Evolutionary conservation across 768 basidiomycete genomes (phyloP).

Genomic region (Mycena vitilis): DNA sequence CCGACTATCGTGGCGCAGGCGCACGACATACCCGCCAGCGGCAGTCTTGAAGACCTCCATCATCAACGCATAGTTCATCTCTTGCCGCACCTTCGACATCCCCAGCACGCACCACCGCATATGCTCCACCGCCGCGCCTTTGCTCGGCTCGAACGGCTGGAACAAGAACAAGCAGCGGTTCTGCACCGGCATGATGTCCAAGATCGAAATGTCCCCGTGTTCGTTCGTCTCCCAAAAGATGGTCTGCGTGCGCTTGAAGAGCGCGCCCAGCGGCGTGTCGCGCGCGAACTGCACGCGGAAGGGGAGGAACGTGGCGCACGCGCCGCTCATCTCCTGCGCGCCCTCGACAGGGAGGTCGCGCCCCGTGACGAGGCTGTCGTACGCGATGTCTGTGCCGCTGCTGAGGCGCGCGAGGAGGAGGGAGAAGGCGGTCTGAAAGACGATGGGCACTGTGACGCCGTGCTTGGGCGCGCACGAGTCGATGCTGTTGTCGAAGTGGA

Average conservation of each 20-base stretch:
- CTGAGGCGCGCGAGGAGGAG: slow-evolving; percentile 11
- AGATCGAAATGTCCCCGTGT: slow-evolving; percentile 16
- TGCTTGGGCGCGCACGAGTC: neutral
- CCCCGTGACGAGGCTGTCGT: slow-evolving; percentile 26
- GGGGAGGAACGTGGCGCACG: slow-evolving; percentile 25
- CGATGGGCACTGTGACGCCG: slow-evolving; percentile 13
- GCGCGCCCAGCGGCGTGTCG: neutral
- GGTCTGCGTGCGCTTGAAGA: slow-evolving; percentile 15
- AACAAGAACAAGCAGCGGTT: slow-evolving; percentile 13
- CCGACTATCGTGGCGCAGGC: slow-evolving; percentile 8
- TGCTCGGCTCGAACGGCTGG: slow-evolving; percentile 13
- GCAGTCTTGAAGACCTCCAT: slow-evolving; percentile 14
- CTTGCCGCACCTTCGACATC: slow-evolving; percentile 22
- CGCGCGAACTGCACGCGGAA: slow-evolving; percentile 10
- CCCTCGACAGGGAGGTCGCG: slow-evolving; percentile 22
- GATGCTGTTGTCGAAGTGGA: slow-evolving; percentile 6
- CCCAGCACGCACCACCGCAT: slow-evolving; percentile 10
- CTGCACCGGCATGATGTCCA: slow-evolving; percentile 4
- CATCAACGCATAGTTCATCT: slow-evolving; percentile 15
- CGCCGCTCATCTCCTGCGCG: slow-evolving; percentile 24
- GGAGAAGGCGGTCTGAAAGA: slow-evolving; percentile 24
- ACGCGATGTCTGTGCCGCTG: slow-evolving; percentile 9
- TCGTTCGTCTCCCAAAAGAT: slow-evolving; percentile 26
- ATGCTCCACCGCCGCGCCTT: neutral
- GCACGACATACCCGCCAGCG: slow-evolving; percentile 6